Conservation (phyloP, 257 asterid species). For the Solanum sitiens region DNA sequence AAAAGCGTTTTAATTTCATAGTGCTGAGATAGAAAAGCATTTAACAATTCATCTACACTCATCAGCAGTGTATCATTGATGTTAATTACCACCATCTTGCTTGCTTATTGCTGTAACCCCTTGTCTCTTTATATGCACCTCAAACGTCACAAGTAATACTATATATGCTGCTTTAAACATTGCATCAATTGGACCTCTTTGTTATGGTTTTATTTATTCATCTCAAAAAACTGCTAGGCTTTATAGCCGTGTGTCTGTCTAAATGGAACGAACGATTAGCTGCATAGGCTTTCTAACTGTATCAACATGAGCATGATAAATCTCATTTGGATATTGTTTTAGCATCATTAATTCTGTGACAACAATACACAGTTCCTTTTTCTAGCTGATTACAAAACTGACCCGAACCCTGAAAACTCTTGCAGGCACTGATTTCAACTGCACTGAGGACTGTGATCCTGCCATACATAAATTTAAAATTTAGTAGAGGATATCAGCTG, state of each 20-base stretch:
- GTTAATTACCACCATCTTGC: background rate
- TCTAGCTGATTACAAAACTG: background rate
- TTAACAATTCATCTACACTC: background rate
- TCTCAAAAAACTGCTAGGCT: background rate
- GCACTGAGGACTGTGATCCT: constrained; percentile 47
- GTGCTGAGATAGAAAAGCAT: background rate
- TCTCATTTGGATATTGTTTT: background rate
- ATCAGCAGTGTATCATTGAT: background rate
- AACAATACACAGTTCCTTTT: background rate
- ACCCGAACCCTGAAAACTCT: background rate
- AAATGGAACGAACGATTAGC: background rate
- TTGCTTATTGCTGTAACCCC: background rate
- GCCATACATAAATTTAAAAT: constrained; percentile 59
- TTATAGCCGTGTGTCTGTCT: background rate
- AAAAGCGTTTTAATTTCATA: background rate
- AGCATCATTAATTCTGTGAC: background rate
- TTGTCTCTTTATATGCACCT: background rate
- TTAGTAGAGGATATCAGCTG: constrained; percentile 43
- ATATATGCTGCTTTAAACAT: background rate
- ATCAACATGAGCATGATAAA: background rate
- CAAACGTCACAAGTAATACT: background rate
- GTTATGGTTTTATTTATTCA: background rate
- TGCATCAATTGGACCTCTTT: background rate
- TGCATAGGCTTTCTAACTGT: background rate
- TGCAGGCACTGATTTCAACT: constrained; percentile 59